Conservation (phyloP, 768 basidiomycete species). For the Aureoboletus auriporus region DNA sequence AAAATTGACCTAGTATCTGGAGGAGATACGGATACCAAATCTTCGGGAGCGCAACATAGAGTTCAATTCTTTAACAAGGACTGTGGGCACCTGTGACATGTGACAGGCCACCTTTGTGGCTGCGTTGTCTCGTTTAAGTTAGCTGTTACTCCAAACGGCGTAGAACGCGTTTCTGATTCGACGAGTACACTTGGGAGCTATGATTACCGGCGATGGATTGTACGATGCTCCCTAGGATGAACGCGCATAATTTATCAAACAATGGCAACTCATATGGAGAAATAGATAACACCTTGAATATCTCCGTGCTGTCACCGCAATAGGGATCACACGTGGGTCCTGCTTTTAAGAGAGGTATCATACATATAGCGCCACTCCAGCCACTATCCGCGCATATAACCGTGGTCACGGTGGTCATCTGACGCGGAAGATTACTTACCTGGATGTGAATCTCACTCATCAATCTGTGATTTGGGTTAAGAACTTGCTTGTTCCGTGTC, state of each 20-base stretch:
- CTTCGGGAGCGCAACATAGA: slow-evolving; percentile 81
- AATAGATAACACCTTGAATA: too few species aligned
- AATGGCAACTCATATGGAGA: too few species aligned
- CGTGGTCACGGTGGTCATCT: too few species aligned
- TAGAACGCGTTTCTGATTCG: not conserved
- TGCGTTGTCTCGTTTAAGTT: not conserved
- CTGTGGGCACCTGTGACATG: not conserved
- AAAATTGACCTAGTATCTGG: slow-evolving; percentile 89
- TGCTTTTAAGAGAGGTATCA: too few species aligned
- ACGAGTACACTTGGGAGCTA: not conserved
- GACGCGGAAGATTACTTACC: not conserved
- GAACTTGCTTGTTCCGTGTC: not conserved
- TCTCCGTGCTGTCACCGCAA: not conserved
- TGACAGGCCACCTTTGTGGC: not conserved
- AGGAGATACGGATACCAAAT: slow-evolving; percentile 92
- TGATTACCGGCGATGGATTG: too few species aligned
- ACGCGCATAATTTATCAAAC: not conserved
- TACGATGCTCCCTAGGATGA: slow-evolving; percentile 7
- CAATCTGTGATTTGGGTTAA: not conserved
- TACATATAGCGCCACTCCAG: too few species aligned
- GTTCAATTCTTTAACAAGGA: not conserved
- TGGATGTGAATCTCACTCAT: not conserved
- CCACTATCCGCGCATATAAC: not conserved
- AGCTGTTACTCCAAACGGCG: slow-evolving; percentile 4
- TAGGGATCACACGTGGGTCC: not conserved